Percentiles rank a stretch among this genome's conserved stretches.
Conservation (phyloP, 2,329 filamentous ascomycete genomes). For the Penicillium oxalicum region DNA sequence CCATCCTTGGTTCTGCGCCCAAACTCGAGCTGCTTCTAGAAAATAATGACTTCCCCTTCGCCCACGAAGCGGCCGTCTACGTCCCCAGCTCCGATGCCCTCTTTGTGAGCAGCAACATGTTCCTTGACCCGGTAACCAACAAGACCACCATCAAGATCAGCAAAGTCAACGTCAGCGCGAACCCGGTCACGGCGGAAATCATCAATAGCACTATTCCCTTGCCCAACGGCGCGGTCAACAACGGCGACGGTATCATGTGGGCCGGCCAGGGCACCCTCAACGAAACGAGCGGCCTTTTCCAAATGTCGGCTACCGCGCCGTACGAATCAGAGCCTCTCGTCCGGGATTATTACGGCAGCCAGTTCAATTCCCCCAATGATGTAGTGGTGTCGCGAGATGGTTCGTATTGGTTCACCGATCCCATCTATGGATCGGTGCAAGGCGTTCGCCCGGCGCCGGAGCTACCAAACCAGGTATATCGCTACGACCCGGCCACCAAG, state of each 20-base stretch:
- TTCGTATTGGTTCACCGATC: conserved; percentile 39
- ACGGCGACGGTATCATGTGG: conserved; percentile 39
- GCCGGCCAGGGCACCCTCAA: conserved; percentile 37
- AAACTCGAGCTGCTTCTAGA: conserved; percentile 36
- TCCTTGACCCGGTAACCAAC: conserved; percentile 16
- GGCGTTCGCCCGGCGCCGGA: conserved; percentile 29
- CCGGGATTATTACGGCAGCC: conserved; percentile 30
- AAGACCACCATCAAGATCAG: conserved; percentile 17
- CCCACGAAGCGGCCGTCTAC: conserved; percentile 46
- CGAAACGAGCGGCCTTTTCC: conserved; percentile 17
- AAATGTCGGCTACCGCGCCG: conserved; percentile 18
- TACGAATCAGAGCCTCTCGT: conserved; percentile 24
- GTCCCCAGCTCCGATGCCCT: conserved; percentile 30
- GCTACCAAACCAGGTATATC: conserved; percentile 36
- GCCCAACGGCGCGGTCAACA: conserved; percentile 48
- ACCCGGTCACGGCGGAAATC: conserved; percentile 26
- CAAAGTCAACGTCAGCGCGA: conserved; percentile 11
- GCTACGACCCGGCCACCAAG: conserved; percentile 35
- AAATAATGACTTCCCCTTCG: conserved; percentile 41
- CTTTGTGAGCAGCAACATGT: conserved; percentile 39
- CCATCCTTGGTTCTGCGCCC: conserved; percentile 35
- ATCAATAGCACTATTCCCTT: conserved; percentile 37
- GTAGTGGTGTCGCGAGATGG: conserved; percentile 30
- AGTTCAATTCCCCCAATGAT: conserved; percentile 32
- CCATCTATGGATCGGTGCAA: conserved; percentile 33